A percentile compares a stretch with the other conserved stretches of the same genome.
phyloP scores from a whole-genome alignment of 495 filamentous ascomycete species.

The Aspergillus sparsus region DNA sequence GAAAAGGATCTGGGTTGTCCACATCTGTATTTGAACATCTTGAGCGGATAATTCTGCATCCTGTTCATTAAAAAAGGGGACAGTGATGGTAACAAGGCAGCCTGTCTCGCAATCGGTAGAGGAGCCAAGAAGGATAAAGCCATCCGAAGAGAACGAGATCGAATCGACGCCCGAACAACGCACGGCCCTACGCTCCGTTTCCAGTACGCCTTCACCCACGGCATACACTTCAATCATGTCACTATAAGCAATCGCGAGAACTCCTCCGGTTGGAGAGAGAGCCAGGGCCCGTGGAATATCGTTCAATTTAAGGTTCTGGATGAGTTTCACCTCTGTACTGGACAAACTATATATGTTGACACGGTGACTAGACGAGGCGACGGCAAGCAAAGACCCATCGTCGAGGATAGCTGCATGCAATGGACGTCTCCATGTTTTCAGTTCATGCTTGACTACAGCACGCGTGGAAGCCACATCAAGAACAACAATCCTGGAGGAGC shows the following conservation, averaged over 20 bases:
- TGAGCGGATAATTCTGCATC: slow-evolving; percentile 50
- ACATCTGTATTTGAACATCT: slow-evolving; percentile 73
- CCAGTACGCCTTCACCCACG: slow-evolving; percentile 59
- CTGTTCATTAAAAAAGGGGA: slow-evolving; percentile 68
- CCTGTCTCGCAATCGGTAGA: slow-evolving; percentile 62
- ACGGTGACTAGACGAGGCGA: slow-evolving; percentile 76
- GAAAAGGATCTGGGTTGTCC: slow-evolving; percentile 88
- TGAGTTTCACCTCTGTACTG: slow-evolving; percentile 59
- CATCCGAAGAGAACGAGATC: slow-evolving; percentile 79
- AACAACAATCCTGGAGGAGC: slow-evolving; percentile 85
- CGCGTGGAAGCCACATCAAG: slow-evolving; percentile 61
- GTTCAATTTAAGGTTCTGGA: slow-evolving; percentile 71
- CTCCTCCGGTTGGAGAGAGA: slow-evolving; percentile 76
- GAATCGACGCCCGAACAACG: slow-evolving; percentile 80
- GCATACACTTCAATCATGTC: slow-evolving; percentile 86
- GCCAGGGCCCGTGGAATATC: slow-evolving; percentile 75
- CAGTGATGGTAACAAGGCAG: slow-evolving; percentile 75
- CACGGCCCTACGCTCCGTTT: slow-evolving; percentile 73
- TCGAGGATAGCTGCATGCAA: slow-evolving; percentile 77
- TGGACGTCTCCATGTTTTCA: slow-evolving; percentile 77
- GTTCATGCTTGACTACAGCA: slow-evolving; percentile 67
- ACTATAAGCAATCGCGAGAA: slow-evolving; percentile 84
- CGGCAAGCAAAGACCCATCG: slow-evolving; percentile 73
- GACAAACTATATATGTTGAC: slow-evolving; percentile 78
- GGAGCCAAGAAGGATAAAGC: slow-evolving; percentile 81